These are phyloP conservation scores for Tetradesmus obliquus DNA, from an alignment of 139 green algal genomes.

Conservation along the genomic window DNA sequence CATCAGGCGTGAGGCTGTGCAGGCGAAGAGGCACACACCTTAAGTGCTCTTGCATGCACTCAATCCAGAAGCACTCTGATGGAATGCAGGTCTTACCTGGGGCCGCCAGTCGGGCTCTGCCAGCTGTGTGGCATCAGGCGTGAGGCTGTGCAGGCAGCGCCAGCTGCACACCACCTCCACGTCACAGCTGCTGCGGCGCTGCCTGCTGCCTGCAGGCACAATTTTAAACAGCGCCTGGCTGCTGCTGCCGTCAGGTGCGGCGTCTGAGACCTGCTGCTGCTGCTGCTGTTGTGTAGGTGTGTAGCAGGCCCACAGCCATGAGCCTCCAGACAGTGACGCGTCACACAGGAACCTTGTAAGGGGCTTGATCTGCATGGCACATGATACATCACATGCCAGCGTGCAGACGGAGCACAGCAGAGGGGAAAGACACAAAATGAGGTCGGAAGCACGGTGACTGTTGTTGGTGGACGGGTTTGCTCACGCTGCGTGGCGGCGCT, in stretches of 20 bases:
- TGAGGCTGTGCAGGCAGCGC: constrained; percentile 60
- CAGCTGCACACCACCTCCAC: constrained; percentile 71
- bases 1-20: constrained; percentile 72
- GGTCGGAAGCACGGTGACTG: too few species aligned
- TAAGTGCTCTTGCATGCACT: too few species aligned
- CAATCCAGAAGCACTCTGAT: too few species aligned
- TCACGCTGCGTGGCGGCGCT: too few species aligned
- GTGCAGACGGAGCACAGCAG: too few species aligned
- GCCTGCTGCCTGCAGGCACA: neutral
- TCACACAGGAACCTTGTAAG: constrained; percentile 84
- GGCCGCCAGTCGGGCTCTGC: constrained; percentile 67
- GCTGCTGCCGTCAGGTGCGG: neutral
- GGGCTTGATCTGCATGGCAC: constrained; percentile 54
- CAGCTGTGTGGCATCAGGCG: constrained; percentile 82
- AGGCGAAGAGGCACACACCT: too few species aligned
- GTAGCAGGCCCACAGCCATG: constrained; percentile 65
- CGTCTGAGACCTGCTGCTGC: neutral
- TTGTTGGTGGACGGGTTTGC: too few species aligned
- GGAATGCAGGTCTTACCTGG: neutral
- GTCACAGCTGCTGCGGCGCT: constrained; percentile 41
- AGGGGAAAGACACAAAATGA: too few species aligned
- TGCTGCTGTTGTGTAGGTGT: neutral
- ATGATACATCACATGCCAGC: too few species aligned
- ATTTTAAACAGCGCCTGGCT: neutral
- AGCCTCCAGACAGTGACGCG: constrained; percentile 63